Conservation (phyloP, 2,329 filamentous ascomycete genomes). For the Aspergillus vadensis region DNA sequence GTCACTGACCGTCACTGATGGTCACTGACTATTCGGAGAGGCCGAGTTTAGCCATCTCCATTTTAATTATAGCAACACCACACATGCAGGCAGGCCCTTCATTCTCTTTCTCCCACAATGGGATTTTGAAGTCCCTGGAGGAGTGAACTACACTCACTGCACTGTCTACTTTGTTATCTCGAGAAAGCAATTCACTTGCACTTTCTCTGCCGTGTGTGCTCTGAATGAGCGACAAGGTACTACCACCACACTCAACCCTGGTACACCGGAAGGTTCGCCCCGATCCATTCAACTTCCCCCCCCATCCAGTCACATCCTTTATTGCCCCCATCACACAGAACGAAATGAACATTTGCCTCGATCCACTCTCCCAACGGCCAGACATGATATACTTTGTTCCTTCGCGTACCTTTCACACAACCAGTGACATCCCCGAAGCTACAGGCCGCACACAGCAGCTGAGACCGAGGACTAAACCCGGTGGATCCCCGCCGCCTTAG, state of each 20-base stretch:
- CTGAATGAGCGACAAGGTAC: not conserved
- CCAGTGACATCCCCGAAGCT: slow-evolving; percentile 16
- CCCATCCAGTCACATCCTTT: slow-evolving; percentile 14
- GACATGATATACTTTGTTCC: slow-evolving; percentile 7
- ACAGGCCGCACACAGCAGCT: slow-evolving; percentile 14
- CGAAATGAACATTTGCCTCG: not conserved
- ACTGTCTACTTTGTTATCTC: not conserved
- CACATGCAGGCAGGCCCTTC: not conserved
- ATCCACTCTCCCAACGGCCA: slow-evolving; percentile 10
- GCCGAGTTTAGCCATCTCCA: slow-evolving; percentile 17
- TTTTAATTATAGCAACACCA: not conserved
- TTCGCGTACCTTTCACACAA: not conserved
- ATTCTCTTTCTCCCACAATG: not conserved
- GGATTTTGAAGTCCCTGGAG: not conserved
- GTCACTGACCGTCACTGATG: slow-evolving; percentile 29
- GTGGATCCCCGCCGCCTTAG: not conserved
- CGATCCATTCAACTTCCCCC: slow-evolving; percentile 22
- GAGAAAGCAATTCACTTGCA: not conserved
- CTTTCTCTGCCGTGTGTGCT: not conserved
- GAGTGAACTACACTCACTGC: not conserved
- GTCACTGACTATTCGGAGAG: slow-evolving; percentile 22
- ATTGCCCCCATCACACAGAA: not conserved
- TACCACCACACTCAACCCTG: slow-evolving; percentile 18
- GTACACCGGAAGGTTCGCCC: slow-evolving; percentile 32
- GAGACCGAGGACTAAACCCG: slow-evolving; percentile 14